Base-by-base conservation (phyloP, 2,329 filamentous ascomycete species). In the Botrytis aclada region DNA sequence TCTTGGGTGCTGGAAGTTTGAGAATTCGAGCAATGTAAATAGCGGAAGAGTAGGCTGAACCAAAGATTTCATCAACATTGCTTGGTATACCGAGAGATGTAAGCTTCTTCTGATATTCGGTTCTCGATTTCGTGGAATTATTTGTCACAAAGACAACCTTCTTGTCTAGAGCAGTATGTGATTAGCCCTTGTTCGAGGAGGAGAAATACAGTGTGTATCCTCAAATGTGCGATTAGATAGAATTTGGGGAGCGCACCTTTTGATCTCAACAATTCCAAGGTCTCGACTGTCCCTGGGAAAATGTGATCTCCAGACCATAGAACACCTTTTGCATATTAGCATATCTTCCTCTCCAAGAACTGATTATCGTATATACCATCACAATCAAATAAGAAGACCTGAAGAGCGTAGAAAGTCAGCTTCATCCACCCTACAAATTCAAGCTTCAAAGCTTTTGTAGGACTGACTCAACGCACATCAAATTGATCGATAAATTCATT, bases 11-110 rank as follows among this genome's bases (percentile, higher is more conserved):
- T 4, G 92, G 90, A 6, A 97, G 89, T 77, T 92, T 87, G 78
- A 99, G 88, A 82, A 99, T 97, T 77, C 95, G 92, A 16, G 93
- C 92, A 81, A 99, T 97, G 86, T 99, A 99, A 81, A 99, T 91
- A 75, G 95, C 93, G 58, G 96, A 91, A 77, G 94, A 97, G 87
- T 99, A 99, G 56, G 95, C 92, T 14, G 95, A 80, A 75, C 93
- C 94, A 81, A 99, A 99, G 77, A 99, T 93, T 84, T 99, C 96
- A 80, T 98, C 94, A 61, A 92, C 89, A 73, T 88, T 86, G 78
- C 89, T 90, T 1, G 92, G 91, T 79, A 99, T 97, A 64, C 92
- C 92, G 81, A 98, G 87, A 71, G 85, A 85, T 64, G 92, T 89
- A 74, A 99, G 91, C 81, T 98, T 99, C 85, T 95, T 94, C 82